Percentiles rank a stretch among this genome's conserved stretches.
Conservation (phyloP, 805 yeast species). For the Saturnispora gosingensis region DNA sequence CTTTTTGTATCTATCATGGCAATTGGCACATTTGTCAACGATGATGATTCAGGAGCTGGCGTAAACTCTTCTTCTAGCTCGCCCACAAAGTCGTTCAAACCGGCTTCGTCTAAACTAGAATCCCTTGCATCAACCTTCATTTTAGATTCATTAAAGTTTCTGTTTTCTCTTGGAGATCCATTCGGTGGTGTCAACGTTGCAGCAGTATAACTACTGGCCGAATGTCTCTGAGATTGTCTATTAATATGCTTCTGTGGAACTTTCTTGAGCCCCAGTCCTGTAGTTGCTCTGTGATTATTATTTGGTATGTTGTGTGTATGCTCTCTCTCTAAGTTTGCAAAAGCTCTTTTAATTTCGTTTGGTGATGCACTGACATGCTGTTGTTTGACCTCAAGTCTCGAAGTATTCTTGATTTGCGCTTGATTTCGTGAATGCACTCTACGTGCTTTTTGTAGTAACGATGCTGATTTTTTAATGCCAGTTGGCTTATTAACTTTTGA, state of each 20-base stretch:
- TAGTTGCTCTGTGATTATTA: not conserved
- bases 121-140: not conserved
- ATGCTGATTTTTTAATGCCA: not conserved
- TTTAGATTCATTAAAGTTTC: not conserved
- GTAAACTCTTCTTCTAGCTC: not conserved
- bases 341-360: constrained; percentile 1
- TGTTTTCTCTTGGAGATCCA: not conserved
- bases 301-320: not conserved
- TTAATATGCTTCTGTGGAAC: not conserved
- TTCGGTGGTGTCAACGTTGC: not conserved
- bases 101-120: not conserved
- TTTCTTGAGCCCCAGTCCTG: not conserved
- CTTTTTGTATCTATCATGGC: not conserved
- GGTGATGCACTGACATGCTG: not conserved
- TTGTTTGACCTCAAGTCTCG: not conserved
- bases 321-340: constrained; percentile 1
- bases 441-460: constrained; percentile 5
- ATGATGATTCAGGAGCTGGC: not conserved
- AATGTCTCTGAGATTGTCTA: not conserved
- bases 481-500: not conserved
- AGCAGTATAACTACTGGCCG: not conserved
- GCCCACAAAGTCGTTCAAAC: not conserved
- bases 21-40: not conserved
- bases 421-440: constrained; percentile 5
- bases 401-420: constrained; percentile 1